Evolutionary conservation across 257 asterid species (phyloP).

Genomic region (Jasminum sambac): DNA sequence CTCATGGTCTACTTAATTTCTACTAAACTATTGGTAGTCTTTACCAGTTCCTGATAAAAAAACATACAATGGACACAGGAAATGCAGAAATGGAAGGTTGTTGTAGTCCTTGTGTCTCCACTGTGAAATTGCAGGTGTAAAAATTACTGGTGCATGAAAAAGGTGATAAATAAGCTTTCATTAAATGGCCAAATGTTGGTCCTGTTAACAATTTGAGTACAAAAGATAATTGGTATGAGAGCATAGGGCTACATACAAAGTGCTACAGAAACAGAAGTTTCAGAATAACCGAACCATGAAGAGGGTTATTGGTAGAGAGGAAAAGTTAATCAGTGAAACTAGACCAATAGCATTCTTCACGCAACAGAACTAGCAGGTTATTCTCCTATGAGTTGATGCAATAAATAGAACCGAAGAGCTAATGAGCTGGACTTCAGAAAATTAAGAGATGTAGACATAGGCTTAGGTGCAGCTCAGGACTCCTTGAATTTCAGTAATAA

Average conservation of each 20-base stretch:
- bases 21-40: neutral
- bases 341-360: neutral
- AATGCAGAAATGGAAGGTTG: neutral
- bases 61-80: neutral
- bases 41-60: neutral
- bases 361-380: neutral
- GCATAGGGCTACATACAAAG: neutral
- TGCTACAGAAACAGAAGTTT: neutral
- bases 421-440: neutral
- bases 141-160: neutral
- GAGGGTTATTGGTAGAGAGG: neutral
- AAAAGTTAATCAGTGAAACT: neutral
- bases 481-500: neutral
- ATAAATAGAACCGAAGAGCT: neutral
- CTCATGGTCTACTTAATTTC: neutral
- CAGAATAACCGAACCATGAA: neutral
- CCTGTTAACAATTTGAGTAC: neutral
- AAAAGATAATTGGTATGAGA: neutral
- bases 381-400: neutral
- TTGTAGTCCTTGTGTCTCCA: neutral
- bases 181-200: neutral
- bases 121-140: neutral
- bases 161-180: neutral
- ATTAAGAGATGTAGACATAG: neutral
- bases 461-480: neutral